Base-by-base conservation (phyloP, 73 alveolate genomes). In the Paraurostyla sp. region DNA sequence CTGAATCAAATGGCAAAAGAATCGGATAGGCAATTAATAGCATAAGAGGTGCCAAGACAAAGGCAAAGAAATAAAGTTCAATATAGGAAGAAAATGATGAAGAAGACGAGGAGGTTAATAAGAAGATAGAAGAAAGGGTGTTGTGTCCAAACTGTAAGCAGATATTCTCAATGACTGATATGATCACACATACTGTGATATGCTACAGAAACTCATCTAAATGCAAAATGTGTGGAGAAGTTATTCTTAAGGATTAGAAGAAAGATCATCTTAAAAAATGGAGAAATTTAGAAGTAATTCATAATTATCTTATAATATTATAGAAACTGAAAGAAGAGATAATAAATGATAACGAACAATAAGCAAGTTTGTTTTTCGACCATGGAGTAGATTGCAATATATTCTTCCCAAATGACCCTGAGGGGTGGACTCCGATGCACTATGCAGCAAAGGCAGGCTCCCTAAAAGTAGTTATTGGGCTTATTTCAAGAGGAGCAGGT, bases 151-250 rank as follows among this genome's bases (percentile, higher is more conserved):
- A 90, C 40, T 90, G 95, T 56, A 89, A 58, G 46, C 82, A 83
- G 57, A 56, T 33, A 50, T 40, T 71, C 51, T 38, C 87, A 11
- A 25, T 13, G 43, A 23, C 16, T 22, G 90, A 81, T 51, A 38
- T 52, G 48, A 82, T 85, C 20, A 41, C 78, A 0, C 95, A 90
- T 38, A 90, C 95, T 27, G 84, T 90, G 25, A 45, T 35, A 32
- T 90, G 95, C 84, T 83, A 63, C 60, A 33, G 95, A 15, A 90
- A 83, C 51, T 69, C 95, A 33, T 51, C 89, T 29, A 90, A 90
- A 40, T 90, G 95, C 54, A 81, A 83, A 36, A 45, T 90, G 23
- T 90, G 95, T 76, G 90, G 90, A 15, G 95, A 90, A 52, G 59
- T 76, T n/a, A 82, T 90, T 4, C 80, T 35, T 3, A 90, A 90